Conservation (phyloP, 768 basidiomycete genomes). For the Lyophyllum shimeji region DNA sequence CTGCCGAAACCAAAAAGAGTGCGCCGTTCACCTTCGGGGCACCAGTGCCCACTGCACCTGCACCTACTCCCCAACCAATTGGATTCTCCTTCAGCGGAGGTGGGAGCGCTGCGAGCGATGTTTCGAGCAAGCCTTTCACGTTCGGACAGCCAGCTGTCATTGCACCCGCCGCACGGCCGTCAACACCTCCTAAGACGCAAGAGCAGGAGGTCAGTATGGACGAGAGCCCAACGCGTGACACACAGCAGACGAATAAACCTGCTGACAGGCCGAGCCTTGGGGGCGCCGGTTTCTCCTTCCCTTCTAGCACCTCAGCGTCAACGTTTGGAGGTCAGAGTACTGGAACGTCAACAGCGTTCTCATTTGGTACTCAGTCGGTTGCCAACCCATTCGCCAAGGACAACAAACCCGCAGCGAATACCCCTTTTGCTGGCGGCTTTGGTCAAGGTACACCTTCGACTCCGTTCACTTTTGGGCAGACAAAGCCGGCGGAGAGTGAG, state of each 20-base stretch:
- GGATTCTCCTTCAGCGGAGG: constrained; percentile 53
- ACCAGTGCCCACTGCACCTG: constrained; percentile 22
- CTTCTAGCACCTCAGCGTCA: constrained; percentile 27
- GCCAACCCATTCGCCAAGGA: constrained; percentile 52
- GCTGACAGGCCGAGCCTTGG: constrained; percentile 37
- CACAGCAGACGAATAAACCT: constrained; percentile 43
- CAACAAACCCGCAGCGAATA: constrained; percentile 43
- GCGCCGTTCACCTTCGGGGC: constrained; percentile 37
- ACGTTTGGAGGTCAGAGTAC: constrained; percentile 30
- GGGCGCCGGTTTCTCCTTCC: constrained; percentile 49
- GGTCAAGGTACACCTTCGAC: constrained; percentile 38
- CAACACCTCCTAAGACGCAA: constrained; percentile 62
- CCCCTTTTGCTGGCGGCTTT: constrained; percentile 48
- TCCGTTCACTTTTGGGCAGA: constrained; percentile 48
- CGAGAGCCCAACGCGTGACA: constrained; percentile 73
- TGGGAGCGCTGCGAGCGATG: constrained; percentile 38
- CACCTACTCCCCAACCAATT: constrained; percentile 28
- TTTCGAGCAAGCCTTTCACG: constrained; percentile 50
- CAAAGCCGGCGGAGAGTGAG: constrained; percentile 33
- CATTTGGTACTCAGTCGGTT: constrained; percentile 38
- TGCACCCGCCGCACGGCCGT: constrained; percentile 42
- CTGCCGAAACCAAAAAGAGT: constrained; percentile 32
- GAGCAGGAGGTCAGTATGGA: constrained; percentile 79
- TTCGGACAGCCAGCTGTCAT: constrained; percentile 44
- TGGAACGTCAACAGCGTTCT: constrained; percentile 30